Base-by-base conservation (phyloP, 2,329 filamentous ascomycete genomes). In the Neofusicoccum umdonicola region DNA sequence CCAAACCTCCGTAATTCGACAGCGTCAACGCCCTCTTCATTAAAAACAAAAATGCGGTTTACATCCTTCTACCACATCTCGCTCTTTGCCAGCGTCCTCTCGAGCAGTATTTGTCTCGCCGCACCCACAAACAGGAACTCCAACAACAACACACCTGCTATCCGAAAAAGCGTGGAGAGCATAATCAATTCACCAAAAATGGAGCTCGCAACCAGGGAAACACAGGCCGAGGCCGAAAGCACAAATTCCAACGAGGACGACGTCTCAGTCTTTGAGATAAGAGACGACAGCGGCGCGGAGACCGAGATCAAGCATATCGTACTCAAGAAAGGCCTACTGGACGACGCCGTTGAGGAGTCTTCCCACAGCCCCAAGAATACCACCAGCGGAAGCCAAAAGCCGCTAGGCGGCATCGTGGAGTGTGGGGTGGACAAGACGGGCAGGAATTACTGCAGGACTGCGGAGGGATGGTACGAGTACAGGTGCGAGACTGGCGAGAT, bases 401-500 rank as follows among this genome's bases (percentile, higher is more conserved):
- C 19, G 17, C 37, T 39, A 15, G 54, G 54, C 19, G 17, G 54
- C 12, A 22, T 57, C 19, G 39, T 27, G 5, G 54, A 42, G 37
- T 57, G 54, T n/a, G 39, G 54, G 11, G 19, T 57, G 12, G 54
- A 57, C 15, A 57, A 44, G 54, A 39, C 19, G 13, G 54, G 54
- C 39, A 44, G 54, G 39, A 57, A 57, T 44, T 57, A 57, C 39
- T 57, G 54, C 39, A 39, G 35, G 7, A 57, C 54, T 2, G 31
- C 54, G 39, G 54, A 57, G 27, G 54, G 39, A 8, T 57, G 54
- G 54, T 57, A 44, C 27, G 54, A 44, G 54, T 57, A 44, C 54
- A 27, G 54, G 15, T 57, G 54, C 11, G 54, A 57, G 54, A 57
- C 54, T 13, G 54, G 54, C 13, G 54, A 57, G 39, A 31, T 57